Conservation (phyloP, 257 asterid genomes). For the Anisodus tanguticus region DNA sequence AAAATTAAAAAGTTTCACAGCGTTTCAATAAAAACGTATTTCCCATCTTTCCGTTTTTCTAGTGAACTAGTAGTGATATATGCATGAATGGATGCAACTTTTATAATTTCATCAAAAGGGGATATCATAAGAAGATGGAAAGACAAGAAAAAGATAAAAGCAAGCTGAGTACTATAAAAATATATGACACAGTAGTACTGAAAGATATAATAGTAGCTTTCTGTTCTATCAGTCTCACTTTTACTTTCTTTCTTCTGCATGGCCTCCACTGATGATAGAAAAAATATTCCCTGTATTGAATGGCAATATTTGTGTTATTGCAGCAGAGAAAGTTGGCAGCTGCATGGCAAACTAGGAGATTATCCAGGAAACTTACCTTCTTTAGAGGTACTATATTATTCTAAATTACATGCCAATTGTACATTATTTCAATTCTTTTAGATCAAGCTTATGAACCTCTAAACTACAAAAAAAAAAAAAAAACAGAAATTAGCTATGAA, state of each 20-base stretch:
- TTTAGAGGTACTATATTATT: constrained; percentile 53
- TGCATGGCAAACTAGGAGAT: constrained; percentile 64
- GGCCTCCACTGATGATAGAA: constrained; percentile 56
- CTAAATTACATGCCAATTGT: background rate
- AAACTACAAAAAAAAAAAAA: no score
- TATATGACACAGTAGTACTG: constrained; percentile 43
- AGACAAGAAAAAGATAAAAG: constrained; percentile 31
- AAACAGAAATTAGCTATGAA: background rate
- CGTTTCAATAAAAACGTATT: no score
- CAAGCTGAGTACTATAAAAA: constrained; percentile 27
- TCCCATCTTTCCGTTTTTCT: no score
- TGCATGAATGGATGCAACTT: constrained; percentile 27
- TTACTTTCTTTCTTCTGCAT: constrained; percentile 40
- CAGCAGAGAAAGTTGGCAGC: constrained; percentile 74
- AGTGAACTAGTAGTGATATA: no score
- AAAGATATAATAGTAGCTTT: constrained; percentile 51
- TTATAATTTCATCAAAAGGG: constrained; percentile 35
- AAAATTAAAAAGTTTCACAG: no score
- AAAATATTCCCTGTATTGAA: constrained; percentile 45
- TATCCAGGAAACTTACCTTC: constrained; percentile 56
- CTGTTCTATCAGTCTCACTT: constrained; percentile 41
- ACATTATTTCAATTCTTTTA: no score
- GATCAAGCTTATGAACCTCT: no score
- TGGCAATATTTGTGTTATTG: constrained; percentile 20
- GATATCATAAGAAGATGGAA: constrained; percentile 26